phyloP scores from a whole-genome alignment of 306 rosid genomes.

The Hippophae tibetana region DNA sequence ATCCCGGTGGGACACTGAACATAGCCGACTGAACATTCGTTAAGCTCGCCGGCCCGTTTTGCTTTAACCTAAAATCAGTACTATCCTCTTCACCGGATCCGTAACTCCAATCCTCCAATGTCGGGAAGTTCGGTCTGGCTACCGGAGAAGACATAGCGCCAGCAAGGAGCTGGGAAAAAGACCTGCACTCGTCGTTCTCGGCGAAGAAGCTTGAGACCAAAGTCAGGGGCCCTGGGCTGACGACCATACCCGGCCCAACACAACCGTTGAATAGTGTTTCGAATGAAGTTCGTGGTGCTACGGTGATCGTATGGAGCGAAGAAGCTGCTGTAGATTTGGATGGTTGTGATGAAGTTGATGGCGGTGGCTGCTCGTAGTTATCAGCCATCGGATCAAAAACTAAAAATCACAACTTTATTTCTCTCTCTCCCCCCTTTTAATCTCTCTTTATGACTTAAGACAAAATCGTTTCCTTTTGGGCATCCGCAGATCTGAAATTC shows the following conservation, averaged over 20 bases:
- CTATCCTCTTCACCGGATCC: neutral
- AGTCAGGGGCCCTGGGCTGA: conserved; percentile 87
- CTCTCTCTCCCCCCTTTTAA: neutral
- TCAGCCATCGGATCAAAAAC: conserved; percentile 33
- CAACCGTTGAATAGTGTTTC: conserved; percentile 44
- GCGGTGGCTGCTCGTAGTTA: conserved; percentile 18
- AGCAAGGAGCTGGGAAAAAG: conserved; percentile 78
- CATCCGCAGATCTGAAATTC: conserved; percentile 40
- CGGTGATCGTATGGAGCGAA: conserved; percentile 37
- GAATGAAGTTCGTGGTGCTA: conserved; percentile 52
- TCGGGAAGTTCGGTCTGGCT: conserved; percentile 3
- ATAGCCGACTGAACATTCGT: conserved; percentile 19
- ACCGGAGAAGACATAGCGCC: conserved; percentile 66
- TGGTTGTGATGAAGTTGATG: conserved; percentile 22
- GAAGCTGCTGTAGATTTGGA: conserved; percentile 10
- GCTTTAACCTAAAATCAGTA: conserved; percentile 23
- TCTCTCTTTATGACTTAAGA: neutral
- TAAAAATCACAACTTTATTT: neutral
- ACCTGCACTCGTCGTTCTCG: conserved; percentile 52
- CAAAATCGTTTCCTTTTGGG: neutral
- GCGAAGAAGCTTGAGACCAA: conserved; percentile 49
- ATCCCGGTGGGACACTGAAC: conserved; percentile 21
- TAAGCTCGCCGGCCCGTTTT: conserved; percentile 16
- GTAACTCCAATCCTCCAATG: conserved; percentile 14
- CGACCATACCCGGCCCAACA: conserved; percentile 28